phyloP scores from a whole-genome alignment of 352 stramenopile genomes.

The Pythium chondricola region DNA sequence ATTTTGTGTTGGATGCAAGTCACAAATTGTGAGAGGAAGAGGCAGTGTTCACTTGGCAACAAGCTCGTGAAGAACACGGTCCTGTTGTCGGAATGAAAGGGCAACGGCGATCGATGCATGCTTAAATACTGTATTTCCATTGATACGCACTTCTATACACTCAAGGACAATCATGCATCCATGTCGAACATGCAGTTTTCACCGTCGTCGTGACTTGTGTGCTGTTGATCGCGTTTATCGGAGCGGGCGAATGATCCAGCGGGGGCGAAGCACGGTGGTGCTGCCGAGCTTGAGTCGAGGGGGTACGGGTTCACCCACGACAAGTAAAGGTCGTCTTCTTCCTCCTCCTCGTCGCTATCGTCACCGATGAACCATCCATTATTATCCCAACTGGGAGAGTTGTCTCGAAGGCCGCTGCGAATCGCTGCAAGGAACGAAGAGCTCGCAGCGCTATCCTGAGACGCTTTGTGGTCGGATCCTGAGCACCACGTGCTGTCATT shows the following conservation, averaged over 20 bases:
- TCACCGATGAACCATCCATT: conserved; percentile 20
- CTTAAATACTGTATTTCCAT: too few species aligned
- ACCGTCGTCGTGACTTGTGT: too few species aligned
- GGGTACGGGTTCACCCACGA: conserved; percentile 10
- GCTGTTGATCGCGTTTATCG: too few species aligned
- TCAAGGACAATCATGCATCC: conserved; percentile 12
- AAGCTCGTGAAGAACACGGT: too few species aligned
- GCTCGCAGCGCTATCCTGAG: neutral
- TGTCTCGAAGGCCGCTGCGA: conserved; percentile 10
- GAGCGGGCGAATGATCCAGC: conserved; percentile 13
- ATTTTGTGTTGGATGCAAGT: too few species aligned
- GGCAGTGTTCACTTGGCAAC: too few species aligned
- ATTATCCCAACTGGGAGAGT: conserved; percentile 16
- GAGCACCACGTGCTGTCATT: too few species aligned
- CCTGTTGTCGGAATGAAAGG: too few species aligned
- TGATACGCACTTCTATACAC: too few species aligned
- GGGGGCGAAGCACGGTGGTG: conserved; percentile 4
- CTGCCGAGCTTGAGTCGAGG: neutral
- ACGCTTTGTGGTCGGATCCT: neutral
- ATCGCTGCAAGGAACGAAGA: conserved; percentile 15
- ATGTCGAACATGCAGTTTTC: conserved; percentile 16
- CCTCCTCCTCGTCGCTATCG: conserved; percentile 14
- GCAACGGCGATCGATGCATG: too few species aligned
- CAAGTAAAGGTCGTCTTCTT: conserved; percentile 11
- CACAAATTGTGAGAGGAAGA: too few species aligned